Evolutionary conservation across 2,329 filamentous ascomycete species (phyloP).

Genomic region (Colletotrichum tabaci): DNA sequence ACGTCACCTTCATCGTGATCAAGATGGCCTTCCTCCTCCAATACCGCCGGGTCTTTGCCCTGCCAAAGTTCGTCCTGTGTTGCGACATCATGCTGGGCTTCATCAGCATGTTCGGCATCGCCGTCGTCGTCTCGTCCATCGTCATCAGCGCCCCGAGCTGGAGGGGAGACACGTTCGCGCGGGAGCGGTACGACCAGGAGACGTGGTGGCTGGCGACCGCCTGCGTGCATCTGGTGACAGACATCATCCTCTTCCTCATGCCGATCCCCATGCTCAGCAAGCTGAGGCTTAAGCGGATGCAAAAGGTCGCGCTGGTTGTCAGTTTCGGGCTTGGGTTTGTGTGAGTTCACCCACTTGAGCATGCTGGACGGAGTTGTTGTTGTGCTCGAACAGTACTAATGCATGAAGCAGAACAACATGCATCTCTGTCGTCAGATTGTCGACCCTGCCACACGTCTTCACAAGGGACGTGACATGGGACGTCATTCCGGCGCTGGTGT

Average conservation of each 20-base stretch:
- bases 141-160: constrained; percentile 17
- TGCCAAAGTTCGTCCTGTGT: constrained; percentile 5
- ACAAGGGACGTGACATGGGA: constrained; percentile 31
- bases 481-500: constrained; percentile 28
- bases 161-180: constrained; percentile 16
- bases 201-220: constrained; percentile 29
- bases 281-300: constrained; percentile 13
- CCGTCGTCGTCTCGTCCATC: constrained; percentile 23
- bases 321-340: constrained; percentile 38
- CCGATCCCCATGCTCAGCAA: constrained; percentile 28
- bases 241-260: constrained; percentile 39
- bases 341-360: constrained; percentile 3
- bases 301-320: constrained; percentile 20
- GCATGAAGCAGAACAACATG: constrained; percentile 13
- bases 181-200: constrained; percentile 7
- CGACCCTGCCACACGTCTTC: constrained; percentile 18
- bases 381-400: not conserved
- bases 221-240: constrained; percentile 27
- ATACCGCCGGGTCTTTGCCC: constrained; percentile 26
- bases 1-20: constrained; percentile 25
- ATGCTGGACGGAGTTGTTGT: no score
- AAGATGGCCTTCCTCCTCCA: constrained; percentile 35
- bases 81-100: constrained; percentile 36
- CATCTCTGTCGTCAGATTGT: constrained; percentile 33
- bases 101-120: constrained; percentile 26